Evolutionary conservation across 345 rosid genomes (phyloP).

Genomic region (Euphorbia peplus): DNA sequence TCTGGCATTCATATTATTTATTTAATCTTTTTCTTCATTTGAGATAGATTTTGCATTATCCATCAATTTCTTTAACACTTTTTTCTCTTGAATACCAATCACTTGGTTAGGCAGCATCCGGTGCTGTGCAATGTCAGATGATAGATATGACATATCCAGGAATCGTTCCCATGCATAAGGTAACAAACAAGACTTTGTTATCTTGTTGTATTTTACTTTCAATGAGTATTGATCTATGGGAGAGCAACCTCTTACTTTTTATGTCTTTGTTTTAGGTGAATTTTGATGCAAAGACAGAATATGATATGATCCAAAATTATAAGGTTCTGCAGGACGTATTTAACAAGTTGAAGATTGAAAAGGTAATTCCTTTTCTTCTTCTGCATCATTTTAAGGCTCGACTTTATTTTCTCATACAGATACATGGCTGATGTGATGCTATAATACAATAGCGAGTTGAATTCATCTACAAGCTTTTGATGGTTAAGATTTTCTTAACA

Average conservation of each 20-base stretch:
- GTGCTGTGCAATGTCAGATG: conserved; percentile 98
- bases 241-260: background rate
- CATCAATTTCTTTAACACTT: background rate
- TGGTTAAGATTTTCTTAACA: conserved; percentile 2
- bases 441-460: background rate
- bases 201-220: conserved; percentile 1
- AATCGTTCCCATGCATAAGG: conserved; percentile 98
- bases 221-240: background rate
- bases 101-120: conserved; percentile 80
- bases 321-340: conserved; percentile 92
- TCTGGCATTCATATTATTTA: background rate
- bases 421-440: background rate
- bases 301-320: conserved; percentile 95
- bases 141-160: conserved; percentile 96
- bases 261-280: conserved; percentile 53
- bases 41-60: background rate
- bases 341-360: conserved; percentile 88
- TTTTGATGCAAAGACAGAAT: conserved; percentile 93
- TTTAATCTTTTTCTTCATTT: background rate
- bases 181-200: conserved; percentile 14
- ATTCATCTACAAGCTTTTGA: background rate
- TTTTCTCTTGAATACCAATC: conserved; percentile 6
- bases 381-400: background rate
- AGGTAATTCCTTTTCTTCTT: conserved; percentile 40
- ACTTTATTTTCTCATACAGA: background rate